Percentiles rank a stretch among this genome's conserved stretches.
phyloP scores from a whole-genome alignment of 441 rosid genomes.

The Corymbia citriodora region DNA sequence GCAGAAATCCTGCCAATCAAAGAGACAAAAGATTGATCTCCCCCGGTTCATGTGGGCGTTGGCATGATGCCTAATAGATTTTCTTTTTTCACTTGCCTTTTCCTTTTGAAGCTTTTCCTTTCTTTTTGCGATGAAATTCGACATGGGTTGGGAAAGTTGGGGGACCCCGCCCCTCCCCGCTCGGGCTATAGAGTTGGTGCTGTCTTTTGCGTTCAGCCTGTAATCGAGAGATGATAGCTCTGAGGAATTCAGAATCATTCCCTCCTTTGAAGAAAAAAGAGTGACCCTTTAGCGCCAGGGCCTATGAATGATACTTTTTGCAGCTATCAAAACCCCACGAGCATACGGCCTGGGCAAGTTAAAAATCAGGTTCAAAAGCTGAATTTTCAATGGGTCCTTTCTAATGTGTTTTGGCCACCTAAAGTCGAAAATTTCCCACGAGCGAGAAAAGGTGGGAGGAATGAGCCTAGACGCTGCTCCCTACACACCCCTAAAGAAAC shows the following conservation, averaged over 20 bases:
- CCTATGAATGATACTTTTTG: constrained; percentile 13
- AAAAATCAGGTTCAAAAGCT: constrained; percentile 28
- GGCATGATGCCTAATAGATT: not conserved
- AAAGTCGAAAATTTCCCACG: constrained; percentile 22
- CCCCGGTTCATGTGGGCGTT: not conserved
- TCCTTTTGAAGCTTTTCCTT: not conserved
- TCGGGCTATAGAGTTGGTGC: constrained; percentile 12
- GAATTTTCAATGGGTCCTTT: constrained; percentile 37
- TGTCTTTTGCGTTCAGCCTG: constrained; percentile 44
- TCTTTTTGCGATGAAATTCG: constrained; percentile 5
- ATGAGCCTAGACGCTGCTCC: constrained; percentile 33
- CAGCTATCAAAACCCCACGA: constrained; percentile 41
- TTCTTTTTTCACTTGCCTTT: not conserved
- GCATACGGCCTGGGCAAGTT: constrained; percentile 2
- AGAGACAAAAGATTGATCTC: not conserved
- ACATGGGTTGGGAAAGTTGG: constrained; percentile 24
- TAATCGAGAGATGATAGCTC: constrained; percentile 24
- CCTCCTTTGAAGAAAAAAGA: constrained; percentile 29
- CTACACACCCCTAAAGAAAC: constrained; percentile 9
- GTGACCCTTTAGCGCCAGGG: not conserved
- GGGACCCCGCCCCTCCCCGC: constrained; percentile 8
- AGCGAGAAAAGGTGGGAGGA: not conserved
- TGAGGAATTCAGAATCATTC: constrained; percentile 23
- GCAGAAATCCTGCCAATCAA: not conserved
- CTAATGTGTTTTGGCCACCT: constrained; percentile 31